A percentile compares a stretch with the other conserved stretches of the same genome.
phyloP scores from a whole-genome alignment of 257 asterid genomes.

The Cinchona pubescens region DNA sequence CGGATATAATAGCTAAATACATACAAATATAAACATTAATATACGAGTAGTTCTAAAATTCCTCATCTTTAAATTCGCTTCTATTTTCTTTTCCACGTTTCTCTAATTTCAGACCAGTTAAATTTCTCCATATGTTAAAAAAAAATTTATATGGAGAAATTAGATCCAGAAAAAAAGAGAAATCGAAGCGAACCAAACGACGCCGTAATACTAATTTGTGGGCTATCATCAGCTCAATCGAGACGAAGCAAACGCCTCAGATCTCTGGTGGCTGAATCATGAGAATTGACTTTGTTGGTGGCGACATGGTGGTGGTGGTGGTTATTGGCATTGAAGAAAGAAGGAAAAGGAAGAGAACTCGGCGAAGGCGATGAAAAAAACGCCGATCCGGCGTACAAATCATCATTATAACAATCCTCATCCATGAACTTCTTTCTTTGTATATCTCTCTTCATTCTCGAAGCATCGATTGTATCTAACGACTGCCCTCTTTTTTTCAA shows the following conservation, averaged over 20 bases:
- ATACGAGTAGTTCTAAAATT: conserved; percentile 11
- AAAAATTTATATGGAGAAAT: conserved; percentile 21
- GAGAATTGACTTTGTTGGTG: conserved; percentile 26
- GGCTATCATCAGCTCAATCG: conserved; percentile 4
- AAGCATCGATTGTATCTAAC: conserved; percentile 41
- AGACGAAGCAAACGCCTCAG: conserved; percentile 44
- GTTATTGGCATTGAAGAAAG: conserved; percentile 34
- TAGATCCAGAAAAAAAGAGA: conserved; percentile 16
- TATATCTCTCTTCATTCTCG: conserved; percentile 20
- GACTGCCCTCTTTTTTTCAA: conserved; percentile 46
- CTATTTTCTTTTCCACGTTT: not conserved
- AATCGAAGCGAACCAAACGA: conserved; percentile 1
- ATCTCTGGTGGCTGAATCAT: conserved; percentile 53
- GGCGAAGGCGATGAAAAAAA: conserved; percentile 65
- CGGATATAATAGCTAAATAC: conserved; percentile 5
- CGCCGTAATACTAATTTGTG: not conserved
- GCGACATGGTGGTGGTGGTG: conserved; percentile 20
- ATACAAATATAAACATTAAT: not conserved
- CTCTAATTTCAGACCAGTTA: conserved; percentile 18
- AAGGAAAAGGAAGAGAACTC: conserved; percentile 61
- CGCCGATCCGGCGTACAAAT: conserved; percentile 71
- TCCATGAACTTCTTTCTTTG: not conserved
- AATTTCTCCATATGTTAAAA: conserved; percentile 24
- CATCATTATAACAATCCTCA: conserved; percentile 11
- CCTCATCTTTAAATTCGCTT: conserved; percentile 12